Evolutionary conservation across 2,329 filamentous ascomycete species (phyloP).

Genomic region (Chalara sp.): DNA sequence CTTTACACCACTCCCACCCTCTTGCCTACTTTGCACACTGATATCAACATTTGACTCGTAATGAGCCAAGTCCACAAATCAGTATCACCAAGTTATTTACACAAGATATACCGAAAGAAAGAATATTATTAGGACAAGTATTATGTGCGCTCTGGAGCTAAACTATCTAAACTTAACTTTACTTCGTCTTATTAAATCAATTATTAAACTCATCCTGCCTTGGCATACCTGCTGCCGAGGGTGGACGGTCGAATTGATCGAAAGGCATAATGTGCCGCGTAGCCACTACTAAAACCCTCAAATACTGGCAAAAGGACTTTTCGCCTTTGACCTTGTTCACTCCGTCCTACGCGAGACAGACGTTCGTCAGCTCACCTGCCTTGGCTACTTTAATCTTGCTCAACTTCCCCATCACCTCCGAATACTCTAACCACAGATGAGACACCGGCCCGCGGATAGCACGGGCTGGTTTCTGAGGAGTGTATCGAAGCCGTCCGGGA

Average conservation of each 20-base stretch:
- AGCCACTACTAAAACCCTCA: constrained; percentile 3
- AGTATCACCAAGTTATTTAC: no score
- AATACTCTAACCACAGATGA: constrained; percentile 5
- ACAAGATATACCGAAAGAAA: no score
- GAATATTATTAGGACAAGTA: no score
- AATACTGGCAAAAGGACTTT: constrained; percentile 3
- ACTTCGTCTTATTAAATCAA: no score
- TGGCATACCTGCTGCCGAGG: neutral
- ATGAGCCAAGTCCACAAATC: no score
- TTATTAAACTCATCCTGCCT: no score
- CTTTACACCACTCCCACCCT: no score
- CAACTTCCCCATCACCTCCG: constrained; percentile 4
- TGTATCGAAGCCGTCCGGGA: constrained; percentile 4
- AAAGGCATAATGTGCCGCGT: constrained; percentile 7
- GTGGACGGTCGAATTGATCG: constrained; percentile 1
- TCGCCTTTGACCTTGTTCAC: constrained; percentile 7
- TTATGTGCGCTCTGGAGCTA: no score
- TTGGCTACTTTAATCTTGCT: constrained; percentile 4
- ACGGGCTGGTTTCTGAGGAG: constrained; percentile 1
- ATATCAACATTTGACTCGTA: no score
- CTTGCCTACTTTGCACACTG: no score
- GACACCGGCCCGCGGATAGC: constrained; percentile 2
- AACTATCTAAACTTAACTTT: no score
- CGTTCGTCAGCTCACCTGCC: constrained; percentile 1
- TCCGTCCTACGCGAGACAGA: constrained; percentile 7